Evolutionary conservation across 2,329 filamentous ascomycete genomes (phyloP).

Genomic region (Talaromyces sp.): DNA sequence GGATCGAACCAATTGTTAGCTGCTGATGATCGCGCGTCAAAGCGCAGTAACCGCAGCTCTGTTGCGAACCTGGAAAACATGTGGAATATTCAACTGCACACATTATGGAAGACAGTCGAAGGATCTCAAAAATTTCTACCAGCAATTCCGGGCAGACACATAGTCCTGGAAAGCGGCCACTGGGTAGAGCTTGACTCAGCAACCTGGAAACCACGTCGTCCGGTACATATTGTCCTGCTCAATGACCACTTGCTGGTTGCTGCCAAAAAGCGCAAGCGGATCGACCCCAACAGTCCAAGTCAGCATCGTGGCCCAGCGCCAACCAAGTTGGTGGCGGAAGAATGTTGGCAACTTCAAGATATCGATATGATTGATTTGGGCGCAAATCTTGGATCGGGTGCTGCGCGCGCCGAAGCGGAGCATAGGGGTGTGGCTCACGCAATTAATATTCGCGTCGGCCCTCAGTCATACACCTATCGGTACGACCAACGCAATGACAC

Average conservation of each 20-base stretch:
- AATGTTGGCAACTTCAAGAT: slow-evolving; percentile 90
- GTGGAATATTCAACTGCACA: slow-evolving; percentile 67
- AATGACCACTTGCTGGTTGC: slow-evolving; percentile 94
- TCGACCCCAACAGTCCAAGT: slow-evolving; percentile 57
- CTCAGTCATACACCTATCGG: slow-evolving; percentile 91
- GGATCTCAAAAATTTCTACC: slow-evolving; percentile 96
- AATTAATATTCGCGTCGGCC: slow-evolving; percentile 83
- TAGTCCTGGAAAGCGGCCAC: slow-evolving; percentile 84
- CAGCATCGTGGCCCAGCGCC: slow-evolving; percentile 44
- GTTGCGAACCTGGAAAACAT: slow-evolving; percentile 70
- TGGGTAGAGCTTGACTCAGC: slow-evolving; percentile 98
- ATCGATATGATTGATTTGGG: slow-evolving; percentile 90
- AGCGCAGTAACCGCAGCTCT: slow-evolving; percentile 79
- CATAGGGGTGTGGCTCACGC: slow-evolving; percentile 71
- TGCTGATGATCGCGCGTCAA: slow-evolving; percentile 50
- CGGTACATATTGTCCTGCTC: slow-evolving; percentile 86
- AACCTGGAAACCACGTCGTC: slow-evolving; percentile 87
- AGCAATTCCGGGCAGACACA: slow-evolving; percentile 83
- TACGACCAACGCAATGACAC: slow-evolving; percentile 75
- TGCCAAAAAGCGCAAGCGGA: slow-evolving; percentile 85
- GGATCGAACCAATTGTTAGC: slow-evolving; percentile 55
- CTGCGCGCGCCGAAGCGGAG: slow-evolving; percentile 41
- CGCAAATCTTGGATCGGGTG: slow-evolving; percentile 40
- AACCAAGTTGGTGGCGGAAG: slow-evolving; percentile 83
- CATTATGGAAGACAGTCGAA: slow-evolving; percentile 95